A percentile compares a stretch with the other conserved stretches of the same genome.
Evolutionary conservation across 2,329 filamentous ascomycete species (phyloP).

Genomic region (Cladophialophora carrionii): DNA sequence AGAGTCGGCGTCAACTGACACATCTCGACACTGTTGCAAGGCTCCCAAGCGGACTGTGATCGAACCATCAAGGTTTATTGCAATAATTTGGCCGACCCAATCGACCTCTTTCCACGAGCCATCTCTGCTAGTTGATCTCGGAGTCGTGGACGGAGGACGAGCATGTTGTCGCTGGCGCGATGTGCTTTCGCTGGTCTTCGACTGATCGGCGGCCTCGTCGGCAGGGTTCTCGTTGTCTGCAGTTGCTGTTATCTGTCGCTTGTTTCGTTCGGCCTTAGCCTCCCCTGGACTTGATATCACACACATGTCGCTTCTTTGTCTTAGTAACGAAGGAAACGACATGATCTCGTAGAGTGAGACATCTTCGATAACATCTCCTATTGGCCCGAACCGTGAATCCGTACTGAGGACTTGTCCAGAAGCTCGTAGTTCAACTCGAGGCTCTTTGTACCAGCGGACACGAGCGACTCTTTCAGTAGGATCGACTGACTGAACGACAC

Average conservation of each 20-base stretch:
- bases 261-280: conserved; percentile 27
- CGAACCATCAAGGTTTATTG: conserved; percentile 57
- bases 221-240: not conserved
- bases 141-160: not conserved
- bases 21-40: conserved; percentile 53
- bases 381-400: conserved; percentile 49
- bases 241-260: not conserved
- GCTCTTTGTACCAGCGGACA: conserved; percentile 57
- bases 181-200: not conserved
- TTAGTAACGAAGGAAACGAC: conserved; percentile 54
- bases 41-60: conserved; percentile 60
- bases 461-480: conserved; percentile 59
- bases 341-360: conserved; percentile 63
- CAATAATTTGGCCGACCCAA: conserved; percentile 63
- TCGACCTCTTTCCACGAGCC: conserved; percentile 38
- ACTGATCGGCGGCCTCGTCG: not conserved
- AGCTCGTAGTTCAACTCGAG: conserved; percentile 45
- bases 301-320: conserved; percentile 58
- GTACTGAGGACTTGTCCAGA: conserved; percentile 46
- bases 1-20: conserved; percentile 54
- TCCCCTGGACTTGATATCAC: conserved; percentile 40
- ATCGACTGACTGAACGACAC: conserved; percentile 61
- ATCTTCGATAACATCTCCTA: conserved; percentile 52
- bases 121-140: not conserved
- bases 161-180: not conserved